Base-by-base conservation (phyloP, 2,329 filamentous ascomycete genomes). In the Penicillium sp. region DNA sequence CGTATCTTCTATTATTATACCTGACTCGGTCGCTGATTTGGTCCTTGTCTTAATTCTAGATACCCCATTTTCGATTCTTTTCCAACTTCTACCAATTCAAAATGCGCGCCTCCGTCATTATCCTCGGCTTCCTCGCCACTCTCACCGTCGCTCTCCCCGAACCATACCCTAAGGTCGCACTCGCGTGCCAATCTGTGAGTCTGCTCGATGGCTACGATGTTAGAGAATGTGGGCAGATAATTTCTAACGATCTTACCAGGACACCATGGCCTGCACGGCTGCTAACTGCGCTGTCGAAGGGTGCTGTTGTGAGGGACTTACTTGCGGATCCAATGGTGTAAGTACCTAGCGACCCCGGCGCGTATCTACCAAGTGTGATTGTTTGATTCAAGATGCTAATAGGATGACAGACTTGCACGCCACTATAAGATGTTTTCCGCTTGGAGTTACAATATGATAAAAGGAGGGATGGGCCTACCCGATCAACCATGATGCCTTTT, bases 71-170 rank as follows among this genome's bases (percentile, higher is more conserved):
- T 1, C 13, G 23, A 15, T 1, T 15, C 10, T 35, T 35, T 36
- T 17, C 1, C 17, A 17, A 1, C 4, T 35, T 6, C 12, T 2
- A 23, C 39, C 31, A 39, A 31, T n/a, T 33, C 53, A 60, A 31
- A 29, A 64, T 64, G 62, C 62, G 59, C 10, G 45, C 55, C 38
- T 64, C 62, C 1, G 9, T 64, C 31, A 35, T 66, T 41, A 21
- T 66, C 27, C 39, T 57, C 25, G 55, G 55, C 38, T 50, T 66
- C 45, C 45, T 64, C 13, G 60, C 63, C 36, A 58, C 53, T 31
- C 23, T 62, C 15, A 39, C 57, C 10, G 33, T 49, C 39, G 63
- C 63, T 0, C 39, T 66, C 1, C 63, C 61, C 0, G 56, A 63
- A 36, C 23, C 61, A 10, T 61, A 53, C 36, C 58, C 50, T 15